These are phyloP conservation scores for Draba incana DNA, from an alignment of 345 rosid species.

Conservation along the genomic window DNA sequence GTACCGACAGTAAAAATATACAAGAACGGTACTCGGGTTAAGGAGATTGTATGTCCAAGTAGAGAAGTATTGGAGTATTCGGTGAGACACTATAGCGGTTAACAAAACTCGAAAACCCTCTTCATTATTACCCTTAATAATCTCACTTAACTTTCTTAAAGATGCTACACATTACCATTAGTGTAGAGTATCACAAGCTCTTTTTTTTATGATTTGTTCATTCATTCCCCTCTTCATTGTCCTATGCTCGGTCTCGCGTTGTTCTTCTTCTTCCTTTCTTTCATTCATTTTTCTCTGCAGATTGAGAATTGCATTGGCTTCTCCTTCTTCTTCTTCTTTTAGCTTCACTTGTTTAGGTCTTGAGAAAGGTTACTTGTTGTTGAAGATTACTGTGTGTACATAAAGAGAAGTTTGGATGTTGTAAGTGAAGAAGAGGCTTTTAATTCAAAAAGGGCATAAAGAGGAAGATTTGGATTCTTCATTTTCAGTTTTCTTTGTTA, in stretches of 20 bases:
- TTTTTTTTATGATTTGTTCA: conserved; percentile 38
- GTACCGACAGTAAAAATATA: conserved; percentile 44
- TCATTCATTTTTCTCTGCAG: conserved; percentile 37
- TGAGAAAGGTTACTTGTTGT: not conserved
- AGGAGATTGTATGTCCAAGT: conserved; percentile 46
- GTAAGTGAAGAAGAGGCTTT: conserved; percentile 30
- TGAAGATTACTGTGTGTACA: conserved; percentile 40
- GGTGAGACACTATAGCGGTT: conserved; percentile 86
- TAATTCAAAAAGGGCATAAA: conserved; percentile 26
- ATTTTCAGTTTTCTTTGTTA: conserved; percentile 16
- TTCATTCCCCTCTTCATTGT: conserved; percentile 41
- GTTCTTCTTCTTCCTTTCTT: conserved; percentile 20
- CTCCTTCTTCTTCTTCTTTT: not conserved
- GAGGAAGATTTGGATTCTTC: conserved; percentile 41
- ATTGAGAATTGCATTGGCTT: conserved; percentile 33
- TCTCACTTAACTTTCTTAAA: conserved; percentile 21
- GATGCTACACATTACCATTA: conserved; percentile 28
- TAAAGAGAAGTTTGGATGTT: conserved; percentile 37
- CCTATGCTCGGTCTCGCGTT: conserved; percentile 35
- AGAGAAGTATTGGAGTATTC: conserved; percentile 44
- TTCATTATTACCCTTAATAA: conserved; percentile 25
- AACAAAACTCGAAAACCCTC: conserved; percentile 31
- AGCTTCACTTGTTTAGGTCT: conserved; percentile 40
- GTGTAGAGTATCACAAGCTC: conserved; percentile 37
- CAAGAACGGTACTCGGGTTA: conserved; percentile 40